These are phyloP conservation scores for Cytospora mali DNA, from an alignment of 2,329 filamentous ascomycete species.

Conservation along the genomic window DNA sequence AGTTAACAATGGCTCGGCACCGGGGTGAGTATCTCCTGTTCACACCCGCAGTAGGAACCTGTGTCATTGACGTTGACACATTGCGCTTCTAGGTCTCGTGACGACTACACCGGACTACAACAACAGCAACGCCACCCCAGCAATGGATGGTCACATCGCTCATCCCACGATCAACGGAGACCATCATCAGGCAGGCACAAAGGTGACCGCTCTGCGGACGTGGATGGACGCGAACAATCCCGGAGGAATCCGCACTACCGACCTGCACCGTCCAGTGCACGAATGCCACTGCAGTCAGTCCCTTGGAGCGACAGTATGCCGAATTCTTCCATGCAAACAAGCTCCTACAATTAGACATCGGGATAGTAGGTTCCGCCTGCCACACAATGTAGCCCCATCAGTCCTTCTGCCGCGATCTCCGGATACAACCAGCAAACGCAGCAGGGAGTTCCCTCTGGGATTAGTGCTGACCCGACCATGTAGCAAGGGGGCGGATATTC, in stretches of 20 bases:
- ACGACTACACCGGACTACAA: not conserved
- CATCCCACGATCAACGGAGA: not conserved
- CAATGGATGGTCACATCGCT: not conserved
- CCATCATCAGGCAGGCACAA: not conserved
- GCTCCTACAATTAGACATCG: not conserved
- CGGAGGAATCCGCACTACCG: not conserved
- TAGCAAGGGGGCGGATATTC: not conserved
- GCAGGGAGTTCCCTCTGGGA: not conserved
- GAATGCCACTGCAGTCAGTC: not conserved
- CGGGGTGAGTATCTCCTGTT: not conserved
- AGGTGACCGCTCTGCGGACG: not conserved
- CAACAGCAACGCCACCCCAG: not conserved
- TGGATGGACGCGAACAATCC: not conserved
- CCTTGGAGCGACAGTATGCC: not conserved
- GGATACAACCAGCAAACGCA: not conserved
- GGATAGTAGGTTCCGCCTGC: not conserved
- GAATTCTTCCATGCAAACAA: not conserved
- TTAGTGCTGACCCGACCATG: not conserved
- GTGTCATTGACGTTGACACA: not conserved
- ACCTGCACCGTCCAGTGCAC: not conserved
- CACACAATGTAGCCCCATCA: not conserved
- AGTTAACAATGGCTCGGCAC: not conserved
- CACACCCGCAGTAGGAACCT: not conserved
- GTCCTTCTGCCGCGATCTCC: not conserved
- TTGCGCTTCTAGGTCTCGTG: not conserved